Percentiles rank a stretch among this genome's conserved stretches.
These are phyloP conservation scores for Russula compacta DNA, from an alignment of 768 basidiomycete genomes.

Conservation along the genomic window DNA sequence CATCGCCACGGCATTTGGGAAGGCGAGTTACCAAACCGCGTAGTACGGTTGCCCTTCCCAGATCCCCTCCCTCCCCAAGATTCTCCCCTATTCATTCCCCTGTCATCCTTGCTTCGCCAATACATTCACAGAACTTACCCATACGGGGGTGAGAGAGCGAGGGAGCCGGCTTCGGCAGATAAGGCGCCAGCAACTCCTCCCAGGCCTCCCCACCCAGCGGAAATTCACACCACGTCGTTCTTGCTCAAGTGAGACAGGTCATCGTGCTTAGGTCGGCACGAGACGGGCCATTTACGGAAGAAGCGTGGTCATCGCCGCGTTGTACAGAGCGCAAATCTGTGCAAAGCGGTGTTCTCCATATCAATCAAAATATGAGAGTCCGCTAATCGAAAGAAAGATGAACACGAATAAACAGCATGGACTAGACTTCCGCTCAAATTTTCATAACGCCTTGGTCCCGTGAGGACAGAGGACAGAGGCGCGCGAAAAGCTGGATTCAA, in stretches of 20 bases:
- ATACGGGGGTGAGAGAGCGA: not conserved
- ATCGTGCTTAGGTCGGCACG: not conserved
- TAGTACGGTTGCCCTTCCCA: not conserved
- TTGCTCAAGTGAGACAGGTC: not conserved
- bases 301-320: conserved; percentile 3
- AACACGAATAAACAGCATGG: not conserved
- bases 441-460: not conserved
- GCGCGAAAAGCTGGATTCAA: not conserved
- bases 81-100: conserved; percentile 12
- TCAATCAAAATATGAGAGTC: not conserved
- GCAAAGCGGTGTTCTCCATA: not conserved
- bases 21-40: not conserved
- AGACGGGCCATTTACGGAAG: not conserved
- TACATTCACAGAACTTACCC: not conserved
- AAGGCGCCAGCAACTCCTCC: not conserved
- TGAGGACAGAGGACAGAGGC: not conserved
- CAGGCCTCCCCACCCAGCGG: too few relatives aligned
- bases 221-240: not conserved
- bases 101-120: conserved; percentile 3
- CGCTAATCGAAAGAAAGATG: not conserved
- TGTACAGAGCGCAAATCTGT: not conserved
- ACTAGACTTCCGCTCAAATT: not conserved
- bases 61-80: not conserved
- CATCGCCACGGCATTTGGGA: conserved; percentile 4
- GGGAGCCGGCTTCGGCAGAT: not conserved